Base-by-base conservation (phyloP, 1,284 basidiomycete species). In the Singerocomus rubriflavus region DNA sequence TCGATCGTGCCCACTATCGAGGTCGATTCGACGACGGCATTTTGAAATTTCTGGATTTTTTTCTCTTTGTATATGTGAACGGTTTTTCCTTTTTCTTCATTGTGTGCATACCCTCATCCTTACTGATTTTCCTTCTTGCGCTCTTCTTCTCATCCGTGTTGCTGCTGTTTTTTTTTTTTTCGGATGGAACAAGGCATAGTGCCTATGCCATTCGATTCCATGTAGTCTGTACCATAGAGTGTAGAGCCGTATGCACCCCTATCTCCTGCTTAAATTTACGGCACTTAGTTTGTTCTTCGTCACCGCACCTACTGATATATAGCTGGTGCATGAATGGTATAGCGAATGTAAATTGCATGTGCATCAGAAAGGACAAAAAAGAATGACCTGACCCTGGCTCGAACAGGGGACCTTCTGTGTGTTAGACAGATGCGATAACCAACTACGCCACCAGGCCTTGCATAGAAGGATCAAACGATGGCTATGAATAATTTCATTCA, bases 1-100 rank as follows among this genome's bases (percentile, higher is more conserved):
- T 89, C 86, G 40, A 93, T 93, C 67, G 90, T 93, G 50, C 94
- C 94, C 25, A 97, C 94, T 33, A 97, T 98, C 67, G 94, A 98
- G 73, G 89, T 93, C 40, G 91, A 93, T 70, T 92, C 90, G 54
- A 93, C 91, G 43, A 90, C 91, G 31, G 80, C 90, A 17, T 90
- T 92, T 73, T 92, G 67, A 74, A 13, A 21, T 21, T 21, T 21
- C 21, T 2, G 21, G 21, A 21, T 21, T 21, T 21, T 21, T 21
- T 21, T 21, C 21, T 21, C 21, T 21, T 21, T 21, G 21, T 21
- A 21, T 21, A 21, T 46, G 16, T 49, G 26, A 43, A 51, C 16
- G 40, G 33, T 35, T 51, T 52, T 37, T 5, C 4, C n/a, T 47
- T 21, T 21, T 21, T 21, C 21, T 21, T 21, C 21, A 2, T 21